A percentile compares a stretch with the other conserved stretches of the same genome.
Conservation (phyloP, 2,329 filamentous ascomycete species). For the Neopestalotiopsis rosae region DNA sequence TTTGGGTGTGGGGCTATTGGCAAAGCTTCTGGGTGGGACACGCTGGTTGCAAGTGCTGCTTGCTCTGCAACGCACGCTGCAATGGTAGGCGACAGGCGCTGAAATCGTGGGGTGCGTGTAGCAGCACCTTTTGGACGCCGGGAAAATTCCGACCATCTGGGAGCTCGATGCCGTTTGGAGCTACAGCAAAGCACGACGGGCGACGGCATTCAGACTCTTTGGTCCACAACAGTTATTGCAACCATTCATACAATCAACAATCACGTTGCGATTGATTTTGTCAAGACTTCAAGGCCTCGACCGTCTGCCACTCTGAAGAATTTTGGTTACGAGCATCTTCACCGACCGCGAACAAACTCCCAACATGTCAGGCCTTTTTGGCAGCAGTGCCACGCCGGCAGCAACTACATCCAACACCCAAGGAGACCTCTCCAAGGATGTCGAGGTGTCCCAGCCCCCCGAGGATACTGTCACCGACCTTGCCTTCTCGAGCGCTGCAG, state of each 20-base stretch:
- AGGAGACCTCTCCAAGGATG: slow-evolving; percentile 89
- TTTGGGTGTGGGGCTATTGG: slow-evolving; percentile 14
- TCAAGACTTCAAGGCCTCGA: background rate
- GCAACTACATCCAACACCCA: slow-evolving; percentile 70
- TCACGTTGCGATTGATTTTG: background rate
- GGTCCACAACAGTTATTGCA: background rate
- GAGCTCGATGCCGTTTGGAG: background rate
- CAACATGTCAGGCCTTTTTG: slow-evolving; percentile 70
- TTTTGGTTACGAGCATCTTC: background rate
- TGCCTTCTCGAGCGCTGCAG: slow-evolving; percentile 67
- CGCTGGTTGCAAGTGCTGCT: background rate
- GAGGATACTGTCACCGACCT: slow-evolving; percentile 91
- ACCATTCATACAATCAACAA: background rate
- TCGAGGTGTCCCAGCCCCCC: slow-evolving; percentile 78
- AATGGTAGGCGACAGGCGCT: background rate
- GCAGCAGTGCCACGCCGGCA: slow-evolving; percentile 54
- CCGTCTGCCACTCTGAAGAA: background rate
- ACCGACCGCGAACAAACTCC: background rate
- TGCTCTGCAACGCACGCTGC: background rate
- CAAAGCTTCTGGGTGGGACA: background rate
- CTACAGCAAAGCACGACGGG: slow-evolving; percentile 4
- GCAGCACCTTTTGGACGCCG: background rate
- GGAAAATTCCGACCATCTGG: background rate
- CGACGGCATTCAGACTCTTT: background rate
- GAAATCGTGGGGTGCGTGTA: slow-evolving; percentile 1